Base-by-base conservation (phyloP, 352 stramenopile species). In the Blastocystis sp. region DNA sequence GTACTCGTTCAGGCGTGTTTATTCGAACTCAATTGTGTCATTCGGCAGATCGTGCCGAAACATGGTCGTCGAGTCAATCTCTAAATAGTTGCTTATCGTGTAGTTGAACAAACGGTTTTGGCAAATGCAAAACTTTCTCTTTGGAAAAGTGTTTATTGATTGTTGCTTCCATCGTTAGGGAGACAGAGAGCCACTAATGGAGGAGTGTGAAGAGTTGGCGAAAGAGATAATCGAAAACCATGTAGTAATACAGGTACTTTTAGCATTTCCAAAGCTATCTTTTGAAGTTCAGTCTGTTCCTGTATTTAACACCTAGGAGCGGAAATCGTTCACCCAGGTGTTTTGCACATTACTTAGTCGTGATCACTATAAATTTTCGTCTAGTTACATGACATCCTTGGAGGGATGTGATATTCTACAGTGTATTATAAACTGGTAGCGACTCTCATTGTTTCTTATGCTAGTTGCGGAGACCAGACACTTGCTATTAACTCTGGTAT, bases 51-150 rank as follows among this genome's bases (percentile, higher is more conserved):
- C 24, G 53, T 68, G n/a, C 73, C 73, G 18, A 85, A 85, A 65
- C 47, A 85, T 45, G 73, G 73, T 53, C 50, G 73, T 53, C 50
- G 73, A 16, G 73, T 85, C 43, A 18, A 53, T 0, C n/a, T 37
- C 16, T 81, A 6, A 39, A 34, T 68, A 9, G 6, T 43, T 43
- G 65, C 9, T 69, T 69, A 43, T 68, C 68, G 50, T 20, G 26
- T 85, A 85, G 73, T 68, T 85, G n/a, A 64, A 69, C n/a, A 85
- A 85, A 45, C 73, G 73, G 1, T 66, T 85, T 68, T 85, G 73
- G 73, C 73, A 85, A 24, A 85, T 85, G 73, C 53, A 85, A 53
- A 85, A 85, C 73, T 85, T 85, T 85, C 53, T 85, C 16, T 85
- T 85, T 69, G 73, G 73, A 66, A 85, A 85, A 26, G 73, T 65